phyloP scores from a whole-genome alignment of 805 yeast species.

The Peterozyma toletana region DNA sequence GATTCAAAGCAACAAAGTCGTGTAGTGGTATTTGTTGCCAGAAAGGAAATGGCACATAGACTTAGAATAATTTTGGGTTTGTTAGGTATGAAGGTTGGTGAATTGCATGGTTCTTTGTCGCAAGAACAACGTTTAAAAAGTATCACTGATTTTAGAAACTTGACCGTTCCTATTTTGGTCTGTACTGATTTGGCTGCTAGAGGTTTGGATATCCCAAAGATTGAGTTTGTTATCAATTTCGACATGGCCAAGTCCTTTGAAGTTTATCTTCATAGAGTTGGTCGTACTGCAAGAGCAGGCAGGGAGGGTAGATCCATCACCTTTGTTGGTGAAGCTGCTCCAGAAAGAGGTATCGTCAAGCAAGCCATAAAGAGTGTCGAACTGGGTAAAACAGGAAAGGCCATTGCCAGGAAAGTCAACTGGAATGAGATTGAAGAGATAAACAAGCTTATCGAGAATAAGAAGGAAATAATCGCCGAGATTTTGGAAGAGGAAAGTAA shows the following conservation, averaged over 20 bases:
- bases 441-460: conserved; percentile 51
- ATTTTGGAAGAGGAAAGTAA: conserved; percentile 81
- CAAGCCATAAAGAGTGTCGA: conserved; percentile 73
- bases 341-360: conserved; percentile 86
- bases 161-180: conserved; percentile 77
- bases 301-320: conserved; percentile 91
- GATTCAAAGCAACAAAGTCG: conserved; percentile 60
- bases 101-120: conserved; percentile 74
- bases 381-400: conserved; percentile 40
- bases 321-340: conserved; percentile 87
- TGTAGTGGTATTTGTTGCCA: conserved; percentile 83
- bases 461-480: conserved; percentile 59
- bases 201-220: conserved; percentile 98
- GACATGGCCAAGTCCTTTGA: conserved; percentile 95
- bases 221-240: conserved; percentile 87
- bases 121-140: conserved; percentile 91
- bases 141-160: conserved; percentile 74
- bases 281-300: conserved; percentile 99
- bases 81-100: conserved; percentile 70
- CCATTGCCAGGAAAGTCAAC: conserved; percentile 85
- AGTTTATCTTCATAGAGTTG: conserved; percentile 92
- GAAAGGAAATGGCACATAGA: conserved; percentile 86
- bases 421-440: conserved; percentile 79
- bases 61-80: conserved; percentile 71
- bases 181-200: conserved; percentile 99